Evolutionary conservation across 1,284 basidiomycete species (phyloP), one percentile per base, ranked within the genome.

Genomic region (Cutaneotrichosporon sp.): DNA sequence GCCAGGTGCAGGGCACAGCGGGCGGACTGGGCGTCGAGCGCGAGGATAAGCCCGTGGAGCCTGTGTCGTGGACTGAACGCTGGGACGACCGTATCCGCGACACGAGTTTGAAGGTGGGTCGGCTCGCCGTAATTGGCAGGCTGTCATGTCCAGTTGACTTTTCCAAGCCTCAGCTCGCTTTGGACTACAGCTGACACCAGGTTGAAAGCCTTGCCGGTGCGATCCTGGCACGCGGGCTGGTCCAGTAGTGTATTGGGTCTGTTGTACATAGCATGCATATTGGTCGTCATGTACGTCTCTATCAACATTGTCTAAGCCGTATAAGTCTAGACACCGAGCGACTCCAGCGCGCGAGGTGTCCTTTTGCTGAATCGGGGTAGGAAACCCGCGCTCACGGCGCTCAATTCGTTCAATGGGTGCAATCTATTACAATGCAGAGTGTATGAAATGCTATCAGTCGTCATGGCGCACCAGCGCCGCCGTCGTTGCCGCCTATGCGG

Each of bases 51-150:
- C 80, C 82, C 67, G 83, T 92, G 58, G 89, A 90, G 24, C 89
- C 88, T 2, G 85, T 88, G 11, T 84, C 84, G 5, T 88, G 87
- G 74, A 92, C 89, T 0, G 92, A 92, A 74, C 82, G 86, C 48
- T 93, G 90, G 90, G 90, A 94, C 68, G 83, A 82, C 65, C 87
- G 92, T 65, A 92, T 94, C 64, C 82, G 88, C 60, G 79, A 84
- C 60, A 90, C 86, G 0, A 88, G 88, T 46, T 82, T 87, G 41
- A 88, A 88, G 69, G 90, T 91, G 46, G 25, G 52, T 32, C 16
- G 20, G 12, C n/a, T n/a, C n/a, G n/a, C n/a, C n/a, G n/a, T n/a
- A n/a, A n/a, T n/a, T n/a, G n/a, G n/a, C n/a, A n/a, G n/a, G n/a
- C n/a, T n/a, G n/a, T n/a, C n/a, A n/a, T n/a, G n/a, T n/a, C n/a